Evolutionary conservation across 2,329 filamentous ascomycete genomes (phyloP).

Genomic region (Ceratocystis ficicola): DNA sequence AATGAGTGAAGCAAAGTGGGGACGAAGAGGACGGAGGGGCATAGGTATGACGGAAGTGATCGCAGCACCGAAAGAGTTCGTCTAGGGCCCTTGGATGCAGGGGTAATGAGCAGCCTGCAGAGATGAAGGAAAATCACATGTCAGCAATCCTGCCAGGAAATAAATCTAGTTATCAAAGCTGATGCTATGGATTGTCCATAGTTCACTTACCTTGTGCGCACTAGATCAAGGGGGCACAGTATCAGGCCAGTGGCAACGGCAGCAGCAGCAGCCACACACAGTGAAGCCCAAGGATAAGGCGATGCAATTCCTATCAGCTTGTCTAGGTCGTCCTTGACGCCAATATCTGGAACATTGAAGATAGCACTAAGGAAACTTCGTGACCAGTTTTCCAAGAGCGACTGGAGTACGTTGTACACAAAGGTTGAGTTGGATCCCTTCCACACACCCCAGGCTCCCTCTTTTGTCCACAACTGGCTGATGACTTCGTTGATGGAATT

Average conservation of each 20-base stretch:
- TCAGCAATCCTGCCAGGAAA: constrained; percentile 26
- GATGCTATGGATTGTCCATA: background rate
- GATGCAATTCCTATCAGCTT: constrained; percentile 61
- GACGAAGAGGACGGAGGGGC: constrained; percentile 56
- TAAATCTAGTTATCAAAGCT: background rate
- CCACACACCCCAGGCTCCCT: constrained; percentile 86
- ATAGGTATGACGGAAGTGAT: constrained; percentile 64
- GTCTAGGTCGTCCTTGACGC: constrained; percentile 63
- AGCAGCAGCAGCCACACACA: constrained; percentile 56
- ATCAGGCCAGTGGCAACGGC: constrained; percentile 63
- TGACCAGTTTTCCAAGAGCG: constrained; percentile 83
- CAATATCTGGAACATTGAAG: constrained; percentile 77
- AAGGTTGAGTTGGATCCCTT: constrained; percentile 89
- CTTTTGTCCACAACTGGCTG: constrained; percentile 75
- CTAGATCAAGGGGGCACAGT: constrained; percentile 76
- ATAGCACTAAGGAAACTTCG: constrained; percentile 81
- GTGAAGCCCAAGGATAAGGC: constrained; percentile 67
- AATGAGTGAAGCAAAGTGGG: constrained; percentile 82
- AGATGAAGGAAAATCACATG: constrained; percentile 13
- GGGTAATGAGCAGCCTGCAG: constrained; percentile 64
- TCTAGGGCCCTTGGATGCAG: constrained; percentile 59
- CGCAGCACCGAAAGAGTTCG: constrained; percentile 68
- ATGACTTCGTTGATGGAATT: constrained; percentile 80
- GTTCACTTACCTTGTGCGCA: constrained; percentile 56
- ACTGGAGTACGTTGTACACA: constrained; percentile 74